These are phyloP conservation scores for Pueraria montana DNA, from an alignment of 306 rosid species.

Conservation along the genomic window DNA sequence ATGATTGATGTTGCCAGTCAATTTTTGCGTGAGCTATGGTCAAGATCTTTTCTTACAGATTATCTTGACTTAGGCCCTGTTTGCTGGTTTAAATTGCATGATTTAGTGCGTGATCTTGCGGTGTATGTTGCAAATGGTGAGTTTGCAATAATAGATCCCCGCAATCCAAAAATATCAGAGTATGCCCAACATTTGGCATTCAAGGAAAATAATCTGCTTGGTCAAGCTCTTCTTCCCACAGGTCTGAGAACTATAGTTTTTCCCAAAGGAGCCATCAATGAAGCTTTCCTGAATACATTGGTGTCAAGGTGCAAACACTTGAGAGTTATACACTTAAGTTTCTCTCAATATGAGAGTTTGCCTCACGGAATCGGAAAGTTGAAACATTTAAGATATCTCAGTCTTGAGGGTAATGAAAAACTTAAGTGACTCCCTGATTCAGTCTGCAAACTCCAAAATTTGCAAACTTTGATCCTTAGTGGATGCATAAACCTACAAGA, in stretches of 20 bases:
- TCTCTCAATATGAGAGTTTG: background rate
- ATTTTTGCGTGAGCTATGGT: background rate
- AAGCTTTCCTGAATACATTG: background rate
- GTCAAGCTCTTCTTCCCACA: too few species aligned
- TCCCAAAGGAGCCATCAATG: background rate
- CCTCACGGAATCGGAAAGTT: too few species aligned
- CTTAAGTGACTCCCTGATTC: background rate
- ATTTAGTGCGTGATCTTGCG: background rate
- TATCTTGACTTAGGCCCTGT: too few species aligned
- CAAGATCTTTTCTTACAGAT: constrained; percentile 4
- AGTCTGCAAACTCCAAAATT: background rate
- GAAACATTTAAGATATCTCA: background rate
- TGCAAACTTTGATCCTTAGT: background rate
- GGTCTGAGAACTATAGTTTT: background rate
- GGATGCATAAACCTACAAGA: background rate
- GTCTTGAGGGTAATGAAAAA: background rate
- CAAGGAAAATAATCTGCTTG: background rate
- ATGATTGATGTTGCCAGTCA: background rate
- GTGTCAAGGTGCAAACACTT: constrained; percentile 1
- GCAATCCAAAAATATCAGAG: background rate
- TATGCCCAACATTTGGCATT: background rate
- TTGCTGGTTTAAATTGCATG: background rate
- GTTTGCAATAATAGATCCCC: background rate
- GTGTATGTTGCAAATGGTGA: background rate
- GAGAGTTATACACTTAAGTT: background rate